phyloP scores from a whole-genome alignment of 208 protist species.

The Trypanosomatidae sp. region DNA sequence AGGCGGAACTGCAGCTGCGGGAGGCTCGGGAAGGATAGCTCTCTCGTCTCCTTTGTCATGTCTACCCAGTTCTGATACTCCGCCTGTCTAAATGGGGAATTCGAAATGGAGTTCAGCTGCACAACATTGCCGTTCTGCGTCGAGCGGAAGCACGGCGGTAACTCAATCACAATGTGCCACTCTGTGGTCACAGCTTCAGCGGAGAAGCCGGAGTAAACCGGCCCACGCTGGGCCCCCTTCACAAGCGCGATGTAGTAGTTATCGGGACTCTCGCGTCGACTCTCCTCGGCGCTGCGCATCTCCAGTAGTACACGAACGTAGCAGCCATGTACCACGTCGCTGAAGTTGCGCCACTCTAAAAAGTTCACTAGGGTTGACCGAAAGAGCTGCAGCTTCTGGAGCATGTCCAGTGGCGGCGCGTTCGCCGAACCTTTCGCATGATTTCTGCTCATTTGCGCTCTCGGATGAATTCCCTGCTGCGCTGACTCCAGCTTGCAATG shows the following conservation, averaged over 20 bases:
- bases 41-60: conserved; percentile 48
- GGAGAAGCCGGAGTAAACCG: conserved; percentile 88
- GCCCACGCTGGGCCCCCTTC: conserved; percentile 72
- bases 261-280: conserved; percentile 68
- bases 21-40: conserved; percentile 61
- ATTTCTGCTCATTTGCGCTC: conserved; percentile 15
- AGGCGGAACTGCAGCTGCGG: conserved; percentile 82
- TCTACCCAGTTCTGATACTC: conserved; percentile 90
- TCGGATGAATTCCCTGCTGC: not conserved
- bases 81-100: conserved; percentile 75
- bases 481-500: not conserved
- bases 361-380: conserved; percentile 87
- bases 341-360: conserved; percentile 84
- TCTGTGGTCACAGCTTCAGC: conserved; percentile 79
- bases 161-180: conserved; percentile 89
- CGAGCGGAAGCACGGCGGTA: conserved; percentile 86
- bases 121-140: conserved; percentile 87
- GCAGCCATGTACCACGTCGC: conserved; percentile 80
- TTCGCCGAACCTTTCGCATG: conserved; percentile 16
- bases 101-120: conserved; percentile 92
- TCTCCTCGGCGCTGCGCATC: conserved; percentile 77
- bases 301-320: conserved; percentile 91
- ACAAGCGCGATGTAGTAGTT: conserved; percentile 91
- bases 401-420: conserved; percentile 59
- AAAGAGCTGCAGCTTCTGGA: conserved; percentile 87